phyloP scores from a whole-genome alignment of 148 eudicot species.

The Simmondsia chinensis region DNA sequence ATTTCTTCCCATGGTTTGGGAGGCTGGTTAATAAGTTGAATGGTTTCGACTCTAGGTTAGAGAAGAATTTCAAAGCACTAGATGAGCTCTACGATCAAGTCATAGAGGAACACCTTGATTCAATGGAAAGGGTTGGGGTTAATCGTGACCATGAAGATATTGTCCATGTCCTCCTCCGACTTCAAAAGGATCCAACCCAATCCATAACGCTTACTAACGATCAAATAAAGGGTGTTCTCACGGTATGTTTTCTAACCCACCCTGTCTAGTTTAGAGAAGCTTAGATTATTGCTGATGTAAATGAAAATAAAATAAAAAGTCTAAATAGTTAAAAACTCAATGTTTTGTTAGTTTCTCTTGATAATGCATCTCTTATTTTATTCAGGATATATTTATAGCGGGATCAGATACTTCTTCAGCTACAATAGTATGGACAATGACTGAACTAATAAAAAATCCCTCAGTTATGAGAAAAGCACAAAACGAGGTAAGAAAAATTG shows the following conservation, averaged over 20 bases:
- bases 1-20: constrained; percentile 46
- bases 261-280: too few species aligned
- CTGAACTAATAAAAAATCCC: constrained; percentile 40
- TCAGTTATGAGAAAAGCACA: constrained; percentile 29
- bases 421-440: constrained; percentile 48
- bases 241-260: constrained; percentile 19
- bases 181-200: constrained; percentile 35
- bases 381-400: constrained; percentile 53
- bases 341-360: neutral
- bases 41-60: constrained; percentile 33
- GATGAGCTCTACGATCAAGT: constrained; percentile 26
- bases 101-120: constrained; percentile 28
- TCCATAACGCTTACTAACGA: constrained; percentile 13
- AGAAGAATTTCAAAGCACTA: constrained; percentile 22
- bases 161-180: constrained; percentile 39
- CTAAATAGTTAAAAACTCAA: too few species aligned
- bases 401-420: constrained; percentile 49
- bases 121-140: constrained; percentile 1
- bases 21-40: constrained; percentile 41
- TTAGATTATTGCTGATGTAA: too few species aligned
- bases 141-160: constrained; percentile 25
- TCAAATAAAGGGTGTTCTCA: constrained; percentile 39
- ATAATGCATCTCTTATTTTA: neutral
- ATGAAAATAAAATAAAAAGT: too few species aligned
- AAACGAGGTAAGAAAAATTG: constrained; percentile 29